These are phyloP conservation scores for Phytophthora tubulina DNA, from an alignment of 352 stramenopile genomes.

Conservation along the genomic window DNA sequence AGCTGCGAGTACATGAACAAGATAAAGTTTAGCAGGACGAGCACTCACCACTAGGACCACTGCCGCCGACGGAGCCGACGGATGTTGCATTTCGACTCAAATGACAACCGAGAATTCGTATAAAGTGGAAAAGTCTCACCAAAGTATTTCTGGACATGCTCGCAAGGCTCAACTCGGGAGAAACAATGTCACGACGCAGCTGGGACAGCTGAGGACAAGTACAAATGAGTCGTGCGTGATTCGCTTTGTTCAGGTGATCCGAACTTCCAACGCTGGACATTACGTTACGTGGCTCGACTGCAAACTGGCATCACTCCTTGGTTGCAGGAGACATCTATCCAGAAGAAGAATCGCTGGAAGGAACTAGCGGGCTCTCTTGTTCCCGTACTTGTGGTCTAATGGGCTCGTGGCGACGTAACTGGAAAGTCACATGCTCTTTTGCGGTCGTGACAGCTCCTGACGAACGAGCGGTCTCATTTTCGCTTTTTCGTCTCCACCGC, in stretches of 20 bases:
- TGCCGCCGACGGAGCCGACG: no score
- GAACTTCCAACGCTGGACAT: neutral
- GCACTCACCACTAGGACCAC: no score
- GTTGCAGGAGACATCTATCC: conserved; percentile 4
- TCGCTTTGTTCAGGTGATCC: neutral
- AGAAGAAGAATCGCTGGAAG: conserved; percentile 21
- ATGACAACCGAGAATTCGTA: no score
- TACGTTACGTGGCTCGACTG: conserved; percentile 1
- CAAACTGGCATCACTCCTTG: conserved; percentile 20
- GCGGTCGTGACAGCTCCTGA: conserved; percentile 1
- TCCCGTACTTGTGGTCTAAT: conserved; percentile 1
- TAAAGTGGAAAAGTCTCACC: no score
- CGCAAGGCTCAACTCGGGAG: no score
- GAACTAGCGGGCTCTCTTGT: neutral
- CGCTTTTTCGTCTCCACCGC: conserved; percentile 2
- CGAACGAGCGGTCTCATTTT: conserved; percentile 4
- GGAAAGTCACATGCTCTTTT: neutral
- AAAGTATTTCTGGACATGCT: no score
- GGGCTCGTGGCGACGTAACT: conserved; percentile 9
- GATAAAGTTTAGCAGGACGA: no score
- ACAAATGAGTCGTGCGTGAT: neutral
- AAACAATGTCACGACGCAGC: no score
- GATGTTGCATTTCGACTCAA: no score
- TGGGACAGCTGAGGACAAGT: no score
- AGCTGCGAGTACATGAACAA: no score